Evolutionary conservation across 2,329 filamentous ascomycete species (phyloP).

Genomic region (Blastomyces parvus): DNA sequence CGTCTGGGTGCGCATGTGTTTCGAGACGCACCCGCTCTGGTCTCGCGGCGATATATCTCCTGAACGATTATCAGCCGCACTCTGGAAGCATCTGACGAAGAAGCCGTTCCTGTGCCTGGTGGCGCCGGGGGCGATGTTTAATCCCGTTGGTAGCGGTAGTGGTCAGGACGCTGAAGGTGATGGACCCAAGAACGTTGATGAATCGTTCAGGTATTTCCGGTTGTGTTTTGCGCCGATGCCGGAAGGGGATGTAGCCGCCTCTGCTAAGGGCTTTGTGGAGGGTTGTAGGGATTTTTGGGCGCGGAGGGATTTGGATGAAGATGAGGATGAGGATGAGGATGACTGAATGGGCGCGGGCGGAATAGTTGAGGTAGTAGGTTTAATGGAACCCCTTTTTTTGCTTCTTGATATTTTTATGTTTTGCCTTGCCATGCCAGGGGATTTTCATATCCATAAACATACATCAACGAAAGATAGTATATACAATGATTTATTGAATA

Average conservation of each 20-base stretch:
- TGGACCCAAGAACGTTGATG: neutral
- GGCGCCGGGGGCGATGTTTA: constrained; percentile 64
- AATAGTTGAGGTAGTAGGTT: neutral
- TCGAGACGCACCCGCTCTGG: constrained; percentile 63
- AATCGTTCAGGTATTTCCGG: constrained; percentile 62
- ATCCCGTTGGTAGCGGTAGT: constrained; percentile 52
- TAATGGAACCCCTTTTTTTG: neutral
- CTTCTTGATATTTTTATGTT: neutral
- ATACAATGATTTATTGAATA: neutral
- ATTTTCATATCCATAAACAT: neutral
- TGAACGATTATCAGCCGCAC: constrained; percentile 50
- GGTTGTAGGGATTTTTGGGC: constrained; percentile 68
- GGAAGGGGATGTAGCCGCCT: constrained; percentile 56
- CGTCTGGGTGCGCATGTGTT: constrained; percentile 66
- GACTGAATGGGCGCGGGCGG: neutral
- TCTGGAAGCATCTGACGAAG: constrained; percentile 62
- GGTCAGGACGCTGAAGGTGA: constrained; percentile 23
- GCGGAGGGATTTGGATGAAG: constrained; percentile 35
- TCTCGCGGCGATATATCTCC: constrained; percentile 29
- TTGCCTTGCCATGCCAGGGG: neutral
- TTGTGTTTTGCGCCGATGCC: constrained; percentile 78
- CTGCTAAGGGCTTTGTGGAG: constrained; percentile 55
- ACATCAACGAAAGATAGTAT: neutral
- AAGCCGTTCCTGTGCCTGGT: constrained; percentile 62
- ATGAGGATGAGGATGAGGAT: constrained; percentile 14